phyloP scores from a whole-genome alignment of 495 filamentous ascomycete genomes.

The Aspergillus hancockii region DNA sequence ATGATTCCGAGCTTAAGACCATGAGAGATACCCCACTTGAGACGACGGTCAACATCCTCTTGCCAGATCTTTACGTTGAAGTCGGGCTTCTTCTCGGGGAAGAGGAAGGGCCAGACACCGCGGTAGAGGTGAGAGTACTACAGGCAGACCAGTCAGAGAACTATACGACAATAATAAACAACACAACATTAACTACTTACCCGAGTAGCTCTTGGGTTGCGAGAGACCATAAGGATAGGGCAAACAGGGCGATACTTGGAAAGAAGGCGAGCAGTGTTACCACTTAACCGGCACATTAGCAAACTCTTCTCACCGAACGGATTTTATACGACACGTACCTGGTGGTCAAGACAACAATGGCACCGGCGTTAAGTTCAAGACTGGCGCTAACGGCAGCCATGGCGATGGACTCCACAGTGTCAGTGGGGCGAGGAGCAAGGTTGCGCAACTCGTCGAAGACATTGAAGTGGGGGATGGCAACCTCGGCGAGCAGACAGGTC shows the following conservation, averaged over 20 bases:
- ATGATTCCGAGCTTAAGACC: constrained; percentile 84
- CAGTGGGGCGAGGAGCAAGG: constrained; percentile 76
- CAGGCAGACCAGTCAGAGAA: constrained; percentile 4
- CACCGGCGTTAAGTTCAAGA: constrained; percentile 92
- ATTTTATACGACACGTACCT: constrained; percentile 50
- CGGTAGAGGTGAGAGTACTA: constrained; percentile 92
- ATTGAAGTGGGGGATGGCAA: constrained; percentile 92
- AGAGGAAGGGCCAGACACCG: constrained; percentile 95
- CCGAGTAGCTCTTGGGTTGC: constrained; percentile 76
- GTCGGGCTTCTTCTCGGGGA: constrained; percentile 89
- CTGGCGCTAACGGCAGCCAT: constrained; percentile 94
- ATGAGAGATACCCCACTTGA: constrained; percentile 89
- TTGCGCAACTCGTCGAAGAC: constrained; percentile 93
- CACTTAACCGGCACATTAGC: constrained; percentile 52
- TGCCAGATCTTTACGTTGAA: constrained; percentile 90
- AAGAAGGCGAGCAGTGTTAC: constrained; percentile 86
- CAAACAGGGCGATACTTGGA: constrained; percentile 98
- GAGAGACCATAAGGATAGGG: constrained; percentile 97
- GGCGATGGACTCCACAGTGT: constrained; percentile 85
- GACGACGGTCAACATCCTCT: constrained; percentile 94
- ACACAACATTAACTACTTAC: constrained; percentile 39
- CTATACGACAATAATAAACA: neutral
- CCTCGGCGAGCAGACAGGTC: constrained; percentile 92
- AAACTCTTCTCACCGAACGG: constrained; percentile 7
- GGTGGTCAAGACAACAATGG: constrained; percentile 92